Evolutionary conservation across 2,329 filamentous ascomycete species (phyloP), one percentile per base, ranked within the genome.

Genomic region (Alternaria postmessia): DNA sequence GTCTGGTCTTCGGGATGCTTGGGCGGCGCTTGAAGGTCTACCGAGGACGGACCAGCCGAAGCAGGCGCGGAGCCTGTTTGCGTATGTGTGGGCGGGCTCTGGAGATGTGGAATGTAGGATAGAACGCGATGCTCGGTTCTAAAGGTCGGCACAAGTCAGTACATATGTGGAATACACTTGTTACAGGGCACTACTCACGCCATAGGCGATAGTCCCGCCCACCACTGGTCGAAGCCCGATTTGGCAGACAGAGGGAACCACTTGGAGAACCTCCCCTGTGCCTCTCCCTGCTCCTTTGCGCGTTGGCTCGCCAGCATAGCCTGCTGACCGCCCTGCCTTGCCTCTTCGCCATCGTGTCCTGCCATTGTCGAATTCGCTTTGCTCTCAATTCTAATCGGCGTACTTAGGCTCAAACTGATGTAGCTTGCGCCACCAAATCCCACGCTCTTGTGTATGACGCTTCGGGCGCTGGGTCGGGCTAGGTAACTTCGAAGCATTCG

Each of bases 181-280:
- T 38, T 8, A n/a, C 4, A 20, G 20, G 30, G 20, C 46, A 26
- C 4, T 7, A 49, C 46, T 49, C 22, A 49, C 46, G 89, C 85
- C 18, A 90, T 89, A 3, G 95, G 91, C 1, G 93, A 89, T n/a
- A 95, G 82, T 64, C 88, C 90, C 11, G 89, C 87, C 95, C 95
- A 99, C 93, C 94, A 73, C 39, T 71, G 68, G 34, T 52, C 53
- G 64, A 93, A 92, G 16, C 92, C 94, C 59, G 97, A 93, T 73
- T 94, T 95, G 81, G 97, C 97, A 51, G 93, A 90, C 22, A 98
- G 81, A 2, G 95, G 94, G 68, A 99, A 98, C 78, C 86, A 89
- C 34, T 80, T 69, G 5, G 69, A 65, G 28, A 75, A 66, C 12
- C 74, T 39, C 12, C 79, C 70, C 64, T 75, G 73, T 12, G 54